Base-by-base conservation (phyloP, 805 yeast genomes). In the Debaryomyces castellii region DNA sequence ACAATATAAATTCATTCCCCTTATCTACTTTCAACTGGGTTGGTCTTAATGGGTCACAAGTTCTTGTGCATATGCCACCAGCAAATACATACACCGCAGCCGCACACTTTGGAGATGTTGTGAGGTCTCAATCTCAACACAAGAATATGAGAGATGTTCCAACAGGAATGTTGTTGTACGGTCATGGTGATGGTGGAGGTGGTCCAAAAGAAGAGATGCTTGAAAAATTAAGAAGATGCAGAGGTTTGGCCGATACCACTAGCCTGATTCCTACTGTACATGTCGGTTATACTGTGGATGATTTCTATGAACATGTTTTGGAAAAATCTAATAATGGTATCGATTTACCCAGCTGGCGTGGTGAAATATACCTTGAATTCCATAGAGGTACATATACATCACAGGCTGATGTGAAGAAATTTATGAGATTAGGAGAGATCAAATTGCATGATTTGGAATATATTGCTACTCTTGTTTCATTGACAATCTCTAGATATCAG, bases 171-270 rank as follows among this genome's bases (percentile, higher is more conserved):
- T 69, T 94, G 59, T 71, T 90, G 36, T 94, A 80, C 57, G 99
- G 99, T 33, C 84, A 87, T 57, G 99, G 99, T 58, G 99, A 92
- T 63, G 99, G 99, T 56, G 99, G 99, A 50, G 99, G 99, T 52
- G 99, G 99, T 6, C 98, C 99, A 39, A 84, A 89, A 3, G 87
- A 87, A 33, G 96, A 88, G 59, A 91, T 90, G 96, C 58, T 92
- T 51, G 98, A 94, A 61, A 91, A 89, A 62, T 75, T 92, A 59
- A 82, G 98, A 60, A 82, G 98, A 55, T 85, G 92, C 62, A 79
- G 98, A 59, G 97, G 97, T 12, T 64, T 91, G 48, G 78, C 90
- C 17, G 87, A 92, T 58, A 84, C 85, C 4, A 85, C 85, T 11
- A 95, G 92, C 3, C 74, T 78, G 40, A 76, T 94, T 47, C 98